These are phyloP conservation scores for Paracamarosporium sp. DNA, from an alignment of 2,329 filamentous ascomycete species.

Conservation along the genomic window DNA sequence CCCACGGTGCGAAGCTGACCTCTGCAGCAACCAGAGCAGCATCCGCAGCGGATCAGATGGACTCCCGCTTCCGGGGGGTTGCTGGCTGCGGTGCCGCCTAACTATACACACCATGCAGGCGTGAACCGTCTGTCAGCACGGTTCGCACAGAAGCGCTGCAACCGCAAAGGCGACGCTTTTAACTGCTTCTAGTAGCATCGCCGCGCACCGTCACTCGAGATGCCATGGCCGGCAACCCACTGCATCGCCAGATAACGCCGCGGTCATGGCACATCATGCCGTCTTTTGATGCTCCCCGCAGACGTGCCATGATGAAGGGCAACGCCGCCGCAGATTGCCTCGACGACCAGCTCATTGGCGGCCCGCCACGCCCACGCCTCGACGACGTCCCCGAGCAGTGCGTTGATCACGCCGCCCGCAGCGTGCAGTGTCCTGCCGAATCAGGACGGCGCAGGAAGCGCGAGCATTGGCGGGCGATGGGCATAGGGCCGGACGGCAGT, in stretches of 20 bases:
- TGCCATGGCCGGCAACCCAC: neutral
- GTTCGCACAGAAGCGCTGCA: constrained; percentile 35
- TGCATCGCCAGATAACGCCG: constrained; percentile 5
- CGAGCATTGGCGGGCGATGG: constrained; percentile 23
- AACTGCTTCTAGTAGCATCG: constrained; percentile 32
- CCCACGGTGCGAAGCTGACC: neutral
- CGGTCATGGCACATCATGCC: constrained; percentile 2
- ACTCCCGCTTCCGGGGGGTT: constrained; percentile 7
- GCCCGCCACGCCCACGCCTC: neutral
- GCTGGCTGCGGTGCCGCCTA: constrained; percentile 13
- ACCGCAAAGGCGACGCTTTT: constrained; percentile 26
- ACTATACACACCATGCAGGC: neutral
- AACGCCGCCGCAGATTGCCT: neutral
- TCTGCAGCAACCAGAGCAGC: constrained; percentile 2
- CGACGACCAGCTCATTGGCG: neutral
- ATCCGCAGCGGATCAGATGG: constrained; percentile 7
- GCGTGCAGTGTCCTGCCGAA: constrained; percentile 30
- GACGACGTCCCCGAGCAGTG: too few species aligned
- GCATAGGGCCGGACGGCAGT: constrained; percentile 15
- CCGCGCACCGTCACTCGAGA: constrained; percentile 22
- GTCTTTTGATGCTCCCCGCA: neutral
- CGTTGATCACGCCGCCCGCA: constrained; percentile 7
- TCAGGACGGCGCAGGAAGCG: constrained; percentile 16
- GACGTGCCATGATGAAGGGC: neutral
- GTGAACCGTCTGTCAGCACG: constrained; percentile 24